These are phyloP conservation scores for Suillus cothurnatus DNA, from an alignment of 768 basidiomycete genomes.

Conservation along the genomic window DNA sequence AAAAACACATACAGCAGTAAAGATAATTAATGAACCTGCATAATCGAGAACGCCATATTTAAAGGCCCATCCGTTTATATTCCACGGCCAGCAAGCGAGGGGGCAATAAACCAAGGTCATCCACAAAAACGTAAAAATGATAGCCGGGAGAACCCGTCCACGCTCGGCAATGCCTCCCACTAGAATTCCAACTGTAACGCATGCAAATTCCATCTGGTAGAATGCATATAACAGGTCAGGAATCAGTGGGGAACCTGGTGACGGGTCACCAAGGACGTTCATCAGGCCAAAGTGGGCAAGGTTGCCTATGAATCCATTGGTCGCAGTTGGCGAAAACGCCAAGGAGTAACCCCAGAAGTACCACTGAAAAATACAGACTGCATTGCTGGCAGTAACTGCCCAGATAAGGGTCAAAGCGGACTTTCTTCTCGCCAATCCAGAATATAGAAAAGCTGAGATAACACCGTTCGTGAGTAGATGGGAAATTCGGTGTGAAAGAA, in stretches of 20 bases:
- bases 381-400: slow-evolving; percentile 73
- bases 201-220: slow-evolving; percentile 87
- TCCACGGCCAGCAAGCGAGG: slow-evolving; percentile 87
- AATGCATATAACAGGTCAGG: slow-evolving; percentile 84
- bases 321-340: slow-evolving; percentile 78
- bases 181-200: slow-evolving; percentile 76
- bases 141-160: slow-evolving; percentile 77
- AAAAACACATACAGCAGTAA: slow-evolving; percentile 2
- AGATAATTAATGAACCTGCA: slow-evolving; percentile 51
- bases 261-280: slow-evolving; percentile 69
- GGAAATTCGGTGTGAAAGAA: slow-evolving; percentile 10
- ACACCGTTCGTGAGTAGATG: slow-evolving; percentile 2
- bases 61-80: slow-evolving; percentile 79
- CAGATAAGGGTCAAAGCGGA: slow-evolving; percentile 73
- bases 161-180: slow-evolving; percentile 87
- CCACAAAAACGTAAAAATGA: slow-evolving; percentile 85
- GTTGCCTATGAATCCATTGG: slow-evolving; percentile 79
- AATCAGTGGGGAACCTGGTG: slow-evolving; percentile 78
- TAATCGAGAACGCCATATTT: slow-evolving; percentile 87
- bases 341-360: slow-evolving; percentile 84
- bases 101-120: slow-evolving; percentile 87
- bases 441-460: slow-evolving; percentile 66
- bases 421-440: slow-evolving; percentile 72
- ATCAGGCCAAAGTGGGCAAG: slow-evolving; percentile 77
- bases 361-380: slow-evolving; percentile 80